Base-by-base conservation (phyloP, 1,139 yeast species). In the Zygoascus sp. region DNA sequence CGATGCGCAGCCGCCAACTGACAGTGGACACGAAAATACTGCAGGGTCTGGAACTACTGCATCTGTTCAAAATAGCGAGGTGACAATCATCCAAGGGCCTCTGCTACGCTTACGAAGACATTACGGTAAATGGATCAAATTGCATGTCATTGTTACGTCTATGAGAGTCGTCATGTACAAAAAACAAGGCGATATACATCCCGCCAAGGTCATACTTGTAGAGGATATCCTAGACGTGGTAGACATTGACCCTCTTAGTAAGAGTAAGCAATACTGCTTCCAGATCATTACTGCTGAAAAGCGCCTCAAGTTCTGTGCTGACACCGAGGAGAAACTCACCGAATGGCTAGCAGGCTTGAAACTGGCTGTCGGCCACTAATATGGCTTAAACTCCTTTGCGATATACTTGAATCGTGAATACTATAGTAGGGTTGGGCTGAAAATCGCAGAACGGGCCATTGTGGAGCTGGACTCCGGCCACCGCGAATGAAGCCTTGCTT, bases 281-380 rank as follows among this genome's bases (percentile, higher is more conserved):
- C 61, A 75, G 46, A 61, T 78, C 19, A 75, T 78, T 30, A 75
- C 80, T 0, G 73, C 76, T 0, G 60, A 61, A 40, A 75, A 75
- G 53, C 61, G 78, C 44, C 53, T 73, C 21, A 59, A 77, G 34
- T 68, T 77, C 52, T 68, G 79, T 54, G 74, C 75, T 0, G 62
- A 63, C 16, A 60, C 63, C 21, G 81, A 76, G 53, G 74, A 71
- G 10, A 79, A 76, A 11, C 62, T 77, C 59, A 67, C 74, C 1
- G 65, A 67, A 47, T 78, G 82, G 82, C 61, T 78, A 36, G 73
- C 74, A 2, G 70, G 76, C 2, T 58, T 75, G 50, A 74, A 72
- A 44, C 53, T 57, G 19, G 48, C 21, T 15, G 28, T n/a, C 4
- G 28, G 28, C n/a, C 28, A 25, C 8, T 25, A 25, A 7, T n/a